A percentile compares a stretch with the other conserved stretches of the same genome.
Conservation (phyloP, 2,329 filamentous ascomycete genomes). For the Talaromyces sp. region DNA sequence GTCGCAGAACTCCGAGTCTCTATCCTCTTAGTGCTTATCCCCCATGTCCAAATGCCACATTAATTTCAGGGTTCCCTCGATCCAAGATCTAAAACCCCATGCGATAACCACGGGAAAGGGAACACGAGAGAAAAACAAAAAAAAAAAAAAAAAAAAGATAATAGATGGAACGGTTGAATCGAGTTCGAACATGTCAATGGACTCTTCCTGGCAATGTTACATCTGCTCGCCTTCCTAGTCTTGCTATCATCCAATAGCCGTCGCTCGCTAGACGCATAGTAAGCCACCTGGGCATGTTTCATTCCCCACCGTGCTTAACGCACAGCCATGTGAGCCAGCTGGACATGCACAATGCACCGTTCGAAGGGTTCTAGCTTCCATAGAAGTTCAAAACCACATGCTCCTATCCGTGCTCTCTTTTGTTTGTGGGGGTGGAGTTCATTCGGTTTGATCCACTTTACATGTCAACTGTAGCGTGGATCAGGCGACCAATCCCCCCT, state of each 20-base stretch:
- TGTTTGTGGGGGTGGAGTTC: not conserved
- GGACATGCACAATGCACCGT: not conserved
- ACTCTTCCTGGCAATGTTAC: conserved; percentile 5
- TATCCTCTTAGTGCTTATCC: too few species aligned
- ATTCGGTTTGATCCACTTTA: too few species aligned
- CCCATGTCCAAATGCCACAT: too few species aligned
- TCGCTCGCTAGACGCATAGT: not conserved
- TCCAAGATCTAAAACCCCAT: not conserved
- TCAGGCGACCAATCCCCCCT: conserved; percentile 1
- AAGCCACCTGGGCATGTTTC: conserved; percentile 1
- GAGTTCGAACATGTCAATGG: not conserved
- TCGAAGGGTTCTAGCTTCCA: too few species aligned
- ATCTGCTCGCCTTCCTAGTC: not conserved
- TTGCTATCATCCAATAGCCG: not conserved
- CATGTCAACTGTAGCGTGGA: not conserved
- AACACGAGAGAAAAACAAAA: not conserved
- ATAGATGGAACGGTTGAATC: not conserved
- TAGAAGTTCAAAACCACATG: too few species aligned
- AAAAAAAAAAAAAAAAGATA: not conserved
- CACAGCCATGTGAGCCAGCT: conserved; percentile 1
- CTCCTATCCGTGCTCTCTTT: too few species aligned
- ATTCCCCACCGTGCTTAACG: not conserved
- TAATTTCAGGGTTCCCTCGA: not conserved
- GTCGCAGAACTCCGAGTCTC: too few species aligned
- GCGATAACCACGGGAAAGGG: not conserved